A percentile compares a stretch with the other conserved stretches of the same genome.
Conservation (phyloP, 441 rosid species). For the Croton laevigatus region DNA sequence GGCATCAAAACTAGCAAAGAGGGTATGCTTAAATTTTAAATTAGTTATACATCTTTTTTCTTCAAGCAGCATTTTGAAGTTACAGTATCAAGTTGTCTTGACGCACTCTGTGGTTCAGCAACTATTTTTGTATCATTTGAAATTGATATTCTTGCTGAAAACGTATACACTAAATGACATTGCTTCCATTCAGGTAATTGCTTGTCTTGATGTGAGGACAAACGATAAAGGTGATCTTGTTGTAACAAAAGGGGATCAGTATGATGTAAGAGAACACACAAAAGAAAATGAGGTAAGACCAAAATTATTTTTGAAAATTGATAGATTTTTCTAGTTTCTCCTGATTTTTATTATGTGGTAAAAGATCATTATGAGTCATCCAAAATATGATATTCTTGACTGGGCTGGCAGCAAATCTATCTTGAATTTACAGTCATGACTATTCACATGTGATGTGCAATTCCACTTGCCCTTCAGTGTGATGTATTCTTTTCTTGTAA, state of each 20-base stretch:
- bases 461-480: background rate
- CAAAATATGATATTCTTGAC: background rate
- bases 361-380: background rate
- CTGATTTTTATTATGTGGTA: background rate
- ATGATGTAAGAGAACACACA: slow-evolving; percentile 84
- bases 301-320: background rate
- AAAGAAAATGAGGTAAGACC: slow-evolving; percentile 75
- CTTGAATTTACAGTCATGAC: background rate
- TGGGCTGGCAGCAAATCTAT: background rate
- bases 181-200: slow-evolving; percentile 59
- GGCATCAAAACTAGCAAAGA: slow-evolving; percentile 86
- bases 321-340: background rate
- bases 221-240: slow-evolving; percentile 95
- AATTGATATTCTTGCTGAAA: background rate
- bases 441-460: background rate
- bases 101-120: background rate
- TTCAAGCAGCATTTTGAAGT: background rate
- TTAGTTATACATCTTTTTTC: slow-evolving; percentile 3
- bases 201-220: slow-evolving; percentile 97
- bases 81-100: background rate
- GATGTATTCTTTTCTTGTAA: background rate
- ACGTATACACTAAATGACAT: slow-evolving; percentile 3
- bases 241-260: slow-evolving; percentile 98
- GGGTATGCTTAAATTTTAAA: slow-evolving; percentile 48
- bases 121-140: background rate